Conservation (phyloP, 1,284 basidiomycete genomes). For the Rhodotorula sp. region DNA sequence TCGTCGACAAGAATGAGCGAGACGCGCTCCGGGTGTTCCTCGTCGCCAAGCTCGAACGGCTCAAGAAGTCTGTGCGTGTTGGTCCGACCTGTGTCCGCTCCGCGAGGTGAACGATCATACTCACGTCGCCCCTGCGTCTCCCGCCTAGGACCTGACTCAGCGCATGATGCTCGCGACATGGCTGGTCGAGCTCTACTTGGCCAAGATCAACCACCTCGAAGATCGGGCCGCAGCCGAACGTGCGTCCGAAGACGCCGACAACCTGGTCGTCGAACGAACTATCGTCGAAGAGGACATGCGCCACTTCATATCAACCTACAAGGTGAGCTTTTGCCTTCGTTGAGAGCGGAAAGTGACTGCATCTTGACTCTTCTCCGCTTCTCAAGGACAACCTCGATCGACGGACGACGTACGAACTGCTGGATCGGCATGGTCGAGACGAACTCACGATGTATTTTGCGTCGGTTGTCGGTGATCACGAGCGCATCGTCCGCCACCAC, state of each 20-base stretch:
- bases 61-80: slow-evolving; percentile 65
- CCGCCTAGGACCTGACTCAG: slow-evolving; percentile 75
- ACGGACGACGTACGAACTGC: slow-evolving; percentile 83
- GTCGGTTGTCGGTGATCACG: slow-evolving; percentile 72
- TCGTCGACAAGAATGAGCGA: slow-evolving; percentile 85
- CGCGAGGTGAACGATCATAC: not conserved
- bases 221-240: slow-evolving; percentile 71
- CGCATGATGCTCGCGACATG: slow-evolving; percentile 98
- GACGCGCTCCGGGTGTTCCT: slow-evolving; percentile 91
- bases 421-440: slow-evolving; percentile 85
- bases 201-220: slow-evolving; percentile 93
- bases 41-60: slow-evolving; percentile 79
- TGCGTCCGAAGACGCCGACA: slow-evolving; percentile 79
- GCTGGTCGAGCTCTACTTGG: slow-evolving; percentile 96
- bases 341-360: not conserved
- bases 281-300: slow-evolving; percentile 89
- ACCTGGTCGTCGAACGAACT: slow-evolving; percentile 72
- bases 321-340: slow-evolving; percentile 54
- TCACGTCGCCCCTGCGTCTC: slow-evolving; percentile 5
- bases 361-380: not conserved
- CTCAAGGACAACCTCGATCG: slow-evolving; percentile 74
- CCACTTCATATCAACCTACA: slow-evolving; percentile 89
- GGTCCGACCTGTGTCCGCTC: not conserved
- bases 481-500: slow-evolving; percentile 88
- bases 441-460: slow-evolving; percentile 93